Base-by-base conservation (phyloP, 352 stramenopile species). In the Globisporangium ultimum region DNA sequence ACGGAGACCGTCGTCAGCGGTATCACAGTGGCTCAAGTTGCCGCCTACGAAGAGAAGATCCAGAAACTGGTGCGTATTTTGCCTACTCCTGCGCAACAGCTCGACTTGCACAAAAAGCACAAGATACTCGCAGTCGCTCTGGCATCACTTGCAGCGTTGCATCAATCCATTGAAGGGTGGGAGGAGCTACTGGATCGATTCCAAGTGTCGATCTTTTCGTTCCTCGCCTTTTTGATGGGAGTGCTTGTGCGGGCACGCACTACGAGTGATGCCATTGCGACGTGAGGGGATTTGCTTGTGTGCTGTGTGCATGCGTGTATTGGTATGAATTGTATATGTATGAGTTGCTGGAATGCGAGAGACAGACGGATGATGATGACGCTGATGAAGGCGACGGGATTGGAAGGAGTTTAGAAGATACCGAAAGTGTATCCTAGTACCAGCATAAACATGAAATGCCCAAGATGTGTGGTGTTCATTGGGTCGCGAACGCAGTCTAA, bases 11-110 rank as follows among this genome's bases (percentile, higher is more conserved):
- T 65, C 59, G 78, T 69, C 61, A 83, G 76, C 58, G 73, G 70
- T 11, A 63, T 85, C 48, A 77, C 68, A 2, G 66, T 67, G 1
- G 61, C 76, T 11, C 74, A 87, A 55, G 72, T 87, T 54, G 78
- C 78, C 0, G 78, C 82, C 52, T 89, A 90, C 58, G 79, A 93
- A 74, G 80, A 81, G 58, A 84, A 86, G 48, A 72, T 88, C 42
- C 70, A 83, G 47, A 73, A 76, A 58, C 52, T 93, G 78, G 82
- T 92, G 74, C 41, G 74, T 74, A 22, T 13, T 24, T 24, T 32
- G n/a, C 47, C 45, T 38, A 21, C n/a, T 20, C 41, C 43, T 36
- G 28, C 28, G 8, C 28, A 36, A 36, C 28, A 36, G 28, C 38
- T 32, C 10, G 34, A 43, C 45, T 28, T 17, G 48, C 7, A 40